Base-by-base conservation (phyloP, 805 yeast species). In the Peterozyma xylosa region DNA sequence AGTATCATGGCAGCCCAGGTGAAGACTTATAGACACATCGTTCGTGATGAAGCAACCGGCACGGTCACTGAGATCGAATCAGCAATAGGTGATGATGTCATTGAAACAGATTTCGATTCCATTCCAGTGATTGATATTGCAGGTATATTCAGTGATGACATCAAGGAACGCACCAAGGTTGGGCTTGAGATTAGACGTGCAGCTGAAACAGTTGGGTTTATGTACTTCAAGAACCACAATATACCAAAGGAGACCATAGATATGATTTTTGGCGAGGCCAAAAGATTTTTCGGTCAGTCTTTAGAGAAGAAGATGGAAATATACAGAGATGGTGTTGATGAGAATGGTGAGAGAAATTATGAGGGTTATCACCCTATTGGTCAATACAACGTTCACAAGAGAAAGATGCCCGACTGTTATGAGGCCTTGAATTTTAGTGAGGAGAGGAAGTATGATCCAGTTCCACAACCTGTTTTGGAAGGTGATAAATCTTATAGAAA, bases 391-490 rank as follows among this genome's bases (percentile, higher is more conserved):
- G 53, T 27, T 10, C 44, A 41, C n/a, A 50, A 46, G 37, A 45
- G 43, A 34, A 50, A 49, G 40, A 35, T 38, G 35, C 32, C 40
- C 13, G 70, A 63, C 43, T 56, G 62, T 36, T 57, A 56, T 44
- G 70, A 65, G 45, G 63, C 66, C 1, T 62, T 61, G 48, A 62
- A 63, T 42, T 48, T 56, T 35, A 57, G 59, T 36, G 54, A 59
- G 35, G 60, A 56, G 38, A 53, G 53, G 29, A 48, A 39, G 3
- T 53, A 48, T 27, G 54, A 54, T 35, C 46, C 58, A n/a, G 50
- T 42, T 14, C 46, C 51, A 30, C 42, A 57, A 56, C 45, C 52
- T 50, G 42, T 48, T 16, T 43, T 46, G 18, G 49, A 50, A 33
- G 50, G 42, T 44, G 58, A 57, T 51, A 32, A 32, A 10, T 14